Conservation (phyloP, 805 yeast genomes). For the Wickerhamomyces subpelliculosus region DNA sequence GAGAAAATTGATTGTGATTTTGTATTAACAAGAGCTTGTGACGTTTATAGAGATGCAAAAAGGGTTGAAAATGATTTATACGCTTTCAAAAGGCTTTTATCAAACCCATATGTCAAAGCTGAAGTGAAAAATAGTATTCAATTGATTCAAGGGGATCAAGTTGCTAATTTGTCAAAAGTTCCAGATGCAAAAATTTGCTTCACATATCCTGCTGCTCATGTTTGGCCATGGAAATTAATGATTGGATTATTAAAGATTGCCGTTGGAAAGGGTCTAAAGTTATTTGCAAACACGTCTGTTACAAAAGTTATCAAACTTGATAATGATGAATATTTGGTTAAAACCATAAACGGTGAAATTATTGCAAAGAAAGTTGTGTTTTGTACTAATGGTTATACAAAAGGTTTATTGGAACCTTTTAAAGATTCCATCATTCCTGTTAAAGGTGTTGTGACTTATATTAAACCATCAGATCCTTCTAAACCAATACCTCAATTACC, state of each 20-base stretch:
- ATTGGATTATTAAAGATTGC: conserved; percentile 24
- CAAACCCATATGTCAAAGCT: conserved; percentile 24
- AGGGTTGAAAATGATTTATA: conserved; percentile 10
- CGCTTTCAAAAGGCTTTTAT: conserved; percentile 12
- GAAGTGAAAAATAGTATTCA: conserved; percentile 26
- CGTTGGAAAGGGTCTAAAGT: conserved; percentile 28
- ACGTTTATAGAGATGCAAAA: conserved; percentile 19
- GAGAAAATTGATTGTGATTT: conserved; percentile 32
- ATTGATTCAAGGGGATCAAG: conserved; percentile 27
- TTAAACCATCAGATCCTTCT: conserved; percentile 17
- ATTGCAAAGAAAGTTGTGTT: conserved; percentile 27
- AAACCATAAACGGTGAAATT: conserved; percentile 24
- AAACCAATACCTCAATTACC: conserved; percentile 26
- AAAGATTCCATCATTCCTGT: conserved; percentile 27
- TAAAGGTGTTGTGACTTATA: conserved; percentile 26
- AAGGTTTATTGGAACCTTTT: conserved; percentile 26
- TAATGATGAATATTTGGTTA: conserved; percentile 26
- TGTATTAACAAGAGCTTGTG: conserved; percentile 27
- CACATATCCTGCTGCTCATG: conserved; percentile 37
- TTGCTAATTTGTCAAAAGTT: conserved; percentile 55
- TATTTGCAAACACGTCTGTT: conserved; percentile 38
- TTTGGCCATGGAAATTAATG: conserved; percentile 39
- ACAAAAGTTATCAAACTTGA: conserved; percentile 15
- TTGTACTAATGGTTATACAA: conserved; percentile 27
- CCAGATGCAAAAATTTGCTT: conserved; percentile 77